Evolutionary conservation across 2,329 filamentous ascomycete species (phyloP), one percentile per base, ranked within the genome.

Genomic region (Hysterium pulicare): DNA sequence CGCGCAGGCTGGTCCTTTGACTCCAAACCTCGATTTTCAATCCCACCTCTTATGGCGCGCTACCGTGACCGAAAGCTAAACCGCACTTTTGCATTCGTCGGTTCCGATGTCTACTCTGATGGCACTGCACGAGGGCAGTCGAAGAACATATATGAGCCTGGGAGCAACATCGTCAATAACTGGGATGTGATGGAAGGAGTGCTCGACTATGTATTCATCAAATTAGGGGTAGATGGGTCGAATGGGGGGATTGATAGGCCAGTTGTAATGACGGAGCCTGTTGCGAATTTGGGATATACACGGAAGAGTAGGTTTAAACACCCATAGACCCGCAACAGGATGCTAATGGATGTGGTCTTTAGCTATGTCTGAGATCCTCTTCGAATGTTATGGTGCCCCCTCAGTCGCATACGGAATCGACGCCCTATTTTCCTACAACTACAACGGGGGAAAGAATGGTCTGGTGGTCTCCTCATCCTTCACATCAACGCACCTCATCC

Each of bases 151-250:
- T 97, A 96, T 57, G 93, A 98, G 65, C 80, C 85, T 2, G 90
- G 90, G 19, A 91, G 85, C 33, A 91, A 90, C 50, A 85, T 98
- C 36, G 82, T 97, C 47, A 90, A 88, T 66, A 97, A 97, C 64
- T 98, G 94, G 90, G 93, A 98, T 67, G 90, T 90, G 24, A 90
- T 95, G 82, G 93, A 98, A 68, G 90, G 91, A 45, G 77, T 96
- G 4, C 71, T 98, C 35, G 93, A 98, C 70, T 96, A 96, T 67
- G 79, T 90, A 32, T 98, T 98, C 66, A 76, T 96, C 53, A 97
- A 96, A 70, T 72, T 98, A 41, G 93, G 93, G 4, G 78, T 98
- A 54, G 89, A 94, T 51, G 82, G 82, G 13, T 74, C 75, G 3
- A 81, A 84, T 37, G 88, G 87, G 7, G 75, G 79, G 19, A 82